Conservation (phyloP, 306 rosid species). For the Hylodesmum podocarpum region DNA sequence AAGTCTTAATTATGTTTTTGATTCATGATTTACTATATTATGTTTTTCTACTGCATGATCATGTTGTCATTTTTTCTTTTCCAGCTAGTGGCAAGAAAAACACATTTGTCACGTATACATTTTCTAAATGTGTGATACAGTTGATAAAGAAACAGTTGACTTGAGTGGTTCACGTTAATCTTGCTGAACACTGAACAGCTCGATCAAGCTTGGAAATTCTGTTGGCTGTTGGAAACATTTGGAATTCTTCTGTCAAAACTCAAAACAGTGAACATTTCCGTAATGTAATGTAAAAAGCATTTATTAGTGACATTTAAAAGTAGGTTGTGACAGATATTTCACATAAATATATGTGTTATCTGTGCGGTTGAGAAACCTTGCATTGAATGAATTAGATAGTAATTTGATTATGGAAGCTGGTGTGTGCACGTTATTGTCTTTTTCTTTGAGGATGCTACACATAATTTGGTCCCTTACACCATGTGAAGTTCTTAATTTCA, state of each 20-base stretch:
- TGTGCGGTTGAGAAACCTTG: conserved; percentile 51
- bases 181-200: not conserved
- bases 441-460: conserved; percentile 23
- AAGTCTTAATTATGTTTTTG: no score
- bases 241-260: not conserved
- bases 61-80: not conserved
- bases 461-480: conserved; percentile 45
- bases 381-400: conserved; percentile 49
- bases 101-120: not conserved
- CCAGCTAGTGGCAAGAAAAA: not conserved
- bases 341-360: conserved; percentile 15
- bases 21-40: no score
- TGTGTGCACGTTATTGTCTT: conserved; percentile 47
- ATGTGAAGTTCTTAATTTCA: conserved; percentile 61
- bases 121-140: not conserved
- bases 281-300: conserved; percentile 34
- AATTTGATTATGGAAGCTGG: conserved; percentile 11
- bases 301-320: conserved; percentile 46
- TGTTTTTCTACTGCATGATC: not conserved
- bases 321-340: conserved; percentile 52
- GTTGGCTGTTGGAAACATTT: conserved; percentile 14
- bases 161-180: conserved; percentile 1
- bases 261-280: not conserved
- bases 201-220: not conserved
- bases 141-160: not conserved